phyloP scores from a whole-genome alignment of 2,329 filamentous ascomycete genomes.

The Botrytis cinerea region DNA sequence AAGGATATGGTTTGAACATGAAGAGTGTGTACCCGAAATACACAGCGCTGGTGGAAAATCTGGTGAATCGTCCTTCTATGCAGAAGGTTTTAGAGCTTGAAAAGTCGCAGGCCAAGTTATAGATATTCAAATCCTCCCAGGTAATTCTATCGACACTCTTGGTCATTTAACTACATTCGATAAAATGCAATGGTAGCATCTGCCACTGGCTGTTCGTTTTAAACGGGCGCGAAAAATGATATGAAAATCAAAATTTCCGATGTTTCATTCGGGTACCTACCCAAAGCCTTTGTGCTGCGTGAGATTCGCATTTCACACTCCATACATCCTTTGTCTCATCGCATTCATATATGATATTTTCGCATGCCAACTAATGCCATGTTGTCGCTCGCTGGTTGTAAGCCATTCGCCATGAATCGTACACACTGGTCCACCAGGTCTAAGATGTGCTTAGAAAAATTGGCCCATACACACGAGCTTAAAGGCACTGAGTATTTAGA shows the following conservation, averaged over 20 bases:
- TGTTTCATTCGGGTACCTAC: background rate
- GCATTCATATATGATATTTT: background rate
- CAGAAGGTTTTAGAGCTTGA: background rate
- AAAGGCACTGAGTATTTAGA: background rate
- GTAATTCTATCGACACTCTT: background rate
- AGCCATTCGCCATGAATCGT: background rate
- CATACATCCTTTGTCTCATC: background rate
- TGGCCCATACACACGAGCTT: background rate
- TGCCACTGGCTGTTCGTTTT: background rate
- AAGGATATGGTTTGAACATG: conserved; percentile 31
- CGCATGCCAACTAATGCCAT: background rate
- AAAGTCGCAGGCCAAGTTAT: background rate
- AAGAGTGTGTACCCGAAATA: conserved; percentile 31
- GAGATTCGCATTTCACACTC: background rate
- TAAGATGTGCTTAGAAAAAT: background rate
- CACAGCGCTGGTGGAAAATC: conserved; percentile 27
- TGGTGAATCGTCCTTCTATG: conserved; percentile 20
- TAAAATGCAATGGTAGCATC: background rate
- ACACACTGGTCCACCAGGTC: background rate
- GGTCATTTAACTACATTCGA: background rate
- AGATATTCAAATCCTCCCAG: background rate
- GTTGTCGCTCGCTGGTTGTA: background rate
- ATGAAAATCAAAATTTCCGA: background rate
- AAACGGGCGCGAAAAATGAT: background rate
- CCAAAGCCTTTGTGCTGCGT: background rate